Evolutionary conservation across 2,329 filamentous ascomycete genomes (phyloP).

Genomic region (Trichothecium roseum): DNA sequence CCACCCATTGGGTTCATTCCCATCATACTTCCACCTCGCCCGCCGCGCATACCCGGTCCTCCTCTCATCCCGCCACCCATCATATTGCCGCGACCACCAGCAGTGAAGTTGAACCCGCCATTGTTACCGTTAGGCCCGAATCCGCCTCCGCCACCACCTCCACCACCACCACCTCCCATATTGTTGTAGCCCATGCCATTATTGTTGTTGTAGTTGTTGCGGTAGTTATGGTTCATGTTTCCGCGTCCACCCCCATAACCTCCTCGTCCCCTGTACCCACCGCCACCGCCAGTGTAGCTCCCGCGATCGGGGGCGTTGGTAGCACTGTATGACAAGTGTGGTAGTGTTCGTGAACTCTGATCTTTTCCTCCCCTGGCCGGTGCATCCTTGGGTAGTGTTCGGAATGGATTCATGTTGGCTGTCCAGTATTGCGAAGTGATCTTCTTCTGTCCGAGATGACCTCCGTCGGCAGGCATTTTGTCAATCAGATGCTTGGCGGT

Average conservation of each 20-base stretch:
- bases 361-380: conserved; percentile 54
- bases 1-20: conserved; percentile 35
- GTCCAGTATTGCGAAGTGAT: conserved; percentile 65
- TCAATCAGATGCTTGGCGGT: conserved; percentile 79
- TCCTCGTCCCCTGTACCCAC: conserved; percentile 40
- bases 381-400: conserved; percentile 80
- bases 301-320: conserved; percentile 21
- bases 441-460: conserved; percentile 53
- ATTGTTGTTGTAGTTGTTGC: conserved; percentile 32
- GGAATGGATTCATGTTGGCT: conserved; percentile 75
- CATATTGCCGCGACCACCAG: conserved; percentile 31
- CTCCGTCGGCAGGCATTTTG: conserved; percentile 39
- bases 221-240: conserved; percentile 35
- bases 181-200: conserved; percentile 33
- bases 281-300: conserved; percentile 32
- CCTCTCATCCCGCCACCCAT: conserved; percentile 32
- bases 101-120: conserved; percentile 1
- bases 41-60: conserved; percentile 39
- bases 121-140: conserved; percentile 24
- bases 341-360: conserved; percentile 40
- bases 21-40: conserved; percentile 41
- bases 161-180: conserved; percentile 35
- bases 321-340: conserved; percentile 35
- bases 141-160: conserved; percentile 34
- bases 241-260: conserved; percentile 32